These are phyloP conservation scores for Cladorrhinum sp. DNA, from an alignment of 2,329 filamentous ascomycete genomes.

Conservation along the genomic window DNA sequence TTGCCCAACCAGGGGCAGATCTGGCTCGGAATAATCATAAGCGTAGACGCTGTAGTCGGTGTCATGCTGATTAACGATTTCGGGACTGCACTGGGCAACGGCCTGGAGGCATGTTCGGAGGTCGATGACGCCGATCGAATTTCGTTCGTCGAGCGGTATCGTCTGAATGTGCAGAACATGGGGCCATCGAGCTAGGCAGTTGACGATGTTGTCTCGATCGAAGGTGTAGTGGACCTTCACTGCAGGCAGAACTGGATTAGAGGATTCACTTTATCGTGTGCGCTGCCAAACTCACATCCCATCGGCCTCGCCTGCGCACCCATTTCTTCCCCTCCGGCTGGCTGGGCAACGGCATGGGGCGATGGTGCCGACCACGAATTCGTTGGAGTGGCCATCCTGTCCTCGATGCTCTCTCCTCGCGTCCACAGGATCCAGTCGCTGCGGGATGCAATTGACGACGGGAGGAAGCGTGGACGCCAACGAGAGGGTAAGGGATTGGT, in stretches of 20 bases:
- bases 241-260: conserved; percentile 37
- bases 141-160: conserved; percentile 73
- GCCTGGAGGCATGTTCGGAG: conserved; percentile 83
- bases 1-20: conserved; percentile 89
- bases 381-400: conserved; percentile 26
- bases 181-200: conserved; percentile 83
- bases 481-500: not conserved
- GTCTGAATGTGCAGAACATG: conserved; percentile 77
- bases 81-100: conserved; percentile 74
- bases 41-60: conserved; percentile 95
- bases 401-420: not conserved
- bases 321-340: conserved; percentile 27
- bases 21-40: conserved; percentile 92
- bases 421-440: conserved; percentile 14
- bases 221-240: conserved; percentile 98
- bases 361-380: conserved; percentile 24
- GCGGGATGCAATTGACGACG: conserved; percentile 17
- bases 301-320: conserved; percentile 33
- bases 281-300: conserved; percentile 30
- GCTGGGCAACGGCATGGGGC: conserved; percentile 21
- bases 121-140: conserved; percentile 82
- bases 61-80: conserved; percentile 69
- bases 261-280: not conserved
- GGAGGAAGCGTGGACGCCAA: conserved; percentile 3
- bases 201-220: conserved; percentile 81